A percentile compares a stretch with the other conserved stretches of the same genome.
Conservation (phyloP, 2,329 filamentous ascomycete species). For the Colletotrichum musae region DNA sequence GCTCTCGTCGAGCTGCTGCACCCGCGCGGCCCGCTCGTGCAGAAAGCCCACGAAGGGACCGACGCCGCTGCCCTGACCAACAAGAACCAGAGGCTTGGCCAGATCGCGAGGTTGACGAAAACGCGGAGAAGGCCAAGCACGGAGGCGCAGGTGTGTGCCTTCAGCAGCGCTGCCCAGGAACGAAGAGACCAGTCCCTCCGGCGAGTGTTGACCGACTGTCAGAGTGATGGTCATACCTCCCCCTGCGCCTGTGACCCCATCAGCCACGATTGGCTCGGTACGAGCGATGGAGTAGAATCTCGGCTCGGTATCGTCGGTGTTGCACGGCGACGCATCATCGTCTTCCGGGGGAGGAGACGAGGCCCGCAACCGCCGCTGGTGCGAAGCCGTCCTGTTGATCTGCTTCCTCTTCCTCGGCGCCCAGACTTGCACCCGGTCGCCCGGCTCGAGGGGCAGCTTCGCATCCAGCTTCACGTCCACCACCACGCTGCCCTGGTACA, state of each 20-base stretch:
- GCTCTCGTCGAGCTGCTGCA: not conserved
- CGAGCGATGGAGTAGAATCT: conserved; percentile 39
- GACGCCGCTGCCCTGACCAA: conserved; percentile 25
- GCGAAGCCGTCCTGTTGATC: not conserved
- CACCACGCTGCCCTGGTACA: conserved; percentile 19
- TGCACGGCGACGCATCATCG: conserved; percentile 6
- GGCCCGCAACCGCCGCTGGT: conserved; percentile 2
- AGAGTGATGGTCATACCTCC: conserved; percentile 28
- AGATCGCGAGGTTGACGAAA: conserved; percentile 34
- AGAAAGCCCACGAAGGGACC: conserved; percentile 34
- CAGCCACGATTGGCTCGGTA: not conserved
- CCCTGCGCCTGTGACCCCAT: not conserved
- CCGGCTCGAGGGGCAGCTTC: conserved; percentile 29
- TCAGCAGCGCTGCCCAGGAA: conserved; percentile 19
- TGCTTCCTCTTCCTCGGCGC: conserved; percentile 28
- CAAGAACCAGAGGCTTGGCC: conserved; percentile 21
- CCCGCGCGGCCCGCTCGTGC: conserved; percentile 24
- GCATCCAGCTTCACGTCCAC: conserved; percentile 25
- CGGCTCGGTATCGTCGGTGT: conserved; percentile 21
- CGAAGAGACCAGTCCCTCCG: conserved; percentile 30
- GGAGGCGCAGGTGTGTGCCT: conserved; percentile 28
- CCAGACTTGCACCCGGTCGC: conserved; percentile 36
- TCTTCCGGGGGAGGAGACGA: conserved; percentile 9
- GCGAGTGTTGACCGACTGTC: conserved; percentile 32
- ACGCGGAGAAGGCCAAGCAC: conserved; percentile 27